Evolutionary conservation across 2,329 filamentous ascomycete genomes (phyloP).

Genomic region (Diaporthe eres): DNA sequence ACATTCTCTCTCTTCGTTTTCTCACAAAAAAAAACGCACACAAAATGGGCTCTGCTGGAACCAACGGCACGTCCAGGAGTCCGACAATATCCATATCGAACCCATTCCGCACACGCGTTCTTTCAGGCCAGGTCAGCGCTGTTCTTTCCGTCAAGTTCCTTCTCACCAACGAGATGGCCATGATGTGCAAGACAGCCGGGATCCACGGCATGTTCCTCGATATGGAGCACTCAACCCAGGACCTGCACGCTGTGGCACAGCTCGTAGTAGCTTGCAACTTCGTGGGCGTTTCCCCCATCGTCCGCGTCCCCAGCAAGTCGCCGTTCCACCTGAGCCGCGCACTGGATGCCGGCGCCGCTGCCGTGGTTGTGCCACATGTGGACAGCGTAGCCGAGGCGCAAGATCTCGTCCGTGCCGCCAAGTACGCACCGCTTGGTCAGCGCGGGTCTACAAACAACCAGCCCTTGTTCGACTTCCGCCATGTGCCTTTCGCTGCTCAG

Average conservation of each 20-base stretch:
- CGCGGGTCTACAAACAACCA: constrained; percentile 11
- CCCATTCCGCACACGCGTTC: constrained; percentile 2
- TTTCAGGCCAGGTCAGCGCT: background rate
- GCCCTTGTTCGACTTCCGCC: background rate
- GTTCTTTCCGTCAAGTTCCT: constrained; percentile 13
- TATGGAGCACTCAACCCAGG: constrained; percentile 59
- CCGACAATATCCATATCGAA: background rate
- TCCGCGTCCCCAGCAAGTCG: constrained; percentile 56
- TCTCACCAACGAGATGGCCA: constrained; percentile 49
- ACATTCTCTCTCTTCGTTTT: background rate
- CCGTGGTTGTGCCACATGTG: constrained; percentile 1
- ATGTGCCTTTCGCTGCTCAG: background rate
- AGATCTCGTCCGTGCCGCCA: background rate
- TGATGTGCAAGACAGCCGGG: constrained; percentile 57
- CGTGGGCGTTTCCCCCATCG: constrained; percentile 57
- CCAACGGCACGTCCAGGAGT: no score
- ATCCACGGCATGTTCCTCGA: constrained; percentile 59
- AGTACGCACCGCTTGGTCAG: background rate
- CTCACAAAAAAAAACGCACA: background rate
- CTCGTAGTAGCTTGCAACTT: constrained; percentile 56
- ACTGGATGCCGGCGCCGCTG: background rate
- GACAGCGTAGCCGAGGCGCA: constrained; percentile 41
- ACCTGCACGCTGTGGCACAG: constrained; percentile 53
- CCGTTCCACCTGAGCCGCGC: constrained; percentile 53
- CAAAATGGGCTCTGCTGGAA: background rate